Evolutionary conservation across 2,329 filamentous ascomycete species (phyloP).

Genomic region (Alternaria atra): DNA sequence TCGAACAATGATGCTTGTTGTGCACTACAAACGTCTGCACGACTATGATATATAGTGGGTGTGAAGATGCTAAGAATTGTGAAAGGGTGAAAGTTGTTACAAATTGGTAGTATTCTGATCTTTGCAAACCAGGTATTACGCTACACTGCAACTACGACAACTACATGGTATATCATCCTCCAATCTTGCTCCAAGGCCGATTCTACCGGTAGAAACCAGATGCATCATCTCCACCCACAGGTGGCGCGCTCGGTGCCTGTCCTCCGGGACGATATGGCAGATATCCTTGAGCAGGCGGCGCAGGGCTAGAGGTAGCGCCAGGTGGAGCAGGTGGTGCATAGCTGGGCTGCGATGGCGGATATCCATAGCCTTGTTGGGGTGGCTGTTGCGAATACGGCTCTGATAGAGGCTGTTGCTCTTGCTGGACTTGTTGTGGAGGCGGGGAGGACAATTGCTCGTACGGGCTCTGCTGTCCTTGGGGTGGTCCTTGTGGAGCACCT

Average conservation of each 20-base stretch:
- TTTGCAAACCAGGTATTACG: background rate
- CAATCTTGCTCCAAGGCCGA: background rate
- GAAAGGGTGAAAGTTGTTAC: background rate
- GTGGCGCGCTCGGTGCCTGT: constrained; percentile 41
- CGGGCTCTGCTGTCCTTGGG: constrained; percentile 31
- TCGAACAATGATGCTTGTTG: background rate
- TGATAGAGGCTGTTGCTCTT: constrained; percentile 37
- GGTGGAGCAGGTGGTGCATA: constrained; percentile 46
- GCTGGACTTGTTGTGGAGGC: constrained; percentile 31
- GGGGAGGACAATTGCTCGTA: constrained; percentile 43
- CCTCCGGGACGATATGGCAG: constrained; percentile 48
- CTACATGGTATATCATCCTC: background rate
- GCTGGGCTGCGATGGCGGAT: constrained; percentile 44
- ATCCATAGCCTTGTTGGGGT: constrained; percentile 38
- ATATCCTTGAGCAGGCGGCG: constrained; percentile 38
- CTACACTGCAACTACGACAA: background rate
- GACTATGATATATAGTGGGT: background rate
- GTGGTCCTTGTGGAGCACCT: constrained; percentile 23
- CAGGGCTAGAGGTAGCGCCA: constrained; percentile 31
- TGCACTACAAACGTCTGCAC: background rate
- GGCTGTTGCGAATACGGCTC: constrained; percentile 43
- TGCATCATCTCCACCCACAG: constrained; percentile 44
- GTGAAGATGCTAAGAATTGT: background rate
- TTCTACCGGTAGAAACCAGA: constrained; percentile 38
- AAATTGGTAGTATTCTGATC: background rate